Conservation (phyloP, 164 flowering plant genomes). For the Akebia trifoliata region DNA sequence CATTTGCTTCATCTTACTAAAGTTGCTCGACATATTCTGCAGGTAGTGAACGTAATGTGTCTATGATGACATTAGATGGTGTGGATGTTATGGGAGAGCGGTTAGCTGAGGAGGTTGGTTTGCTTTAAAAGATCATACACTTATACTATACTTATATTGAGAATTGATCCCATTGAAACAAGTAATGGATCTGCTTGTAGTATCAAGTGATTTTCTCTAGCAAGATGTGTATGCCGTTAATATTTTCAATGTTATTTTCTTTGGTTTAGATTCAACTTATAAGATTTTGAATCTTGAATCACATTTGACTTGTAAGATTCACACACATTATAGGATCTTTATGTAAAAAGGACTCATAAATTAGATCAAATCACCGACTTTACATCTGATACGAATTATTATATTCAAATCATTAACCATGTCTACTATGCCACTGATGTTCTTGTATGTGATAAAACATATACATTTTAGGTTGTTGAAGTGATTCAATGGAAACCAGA, state of each 20-base stretch:
- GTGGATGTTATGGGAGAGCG: constrained; percentile 98
- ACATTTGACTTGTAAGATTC: no score
- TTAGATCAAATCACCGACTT: no score
- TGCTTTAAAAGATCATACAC: background rate
- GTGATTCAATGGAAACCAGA: constrained; percentile 52
- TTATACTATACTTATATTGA: background rate
- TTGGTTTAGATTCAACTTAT: no score
- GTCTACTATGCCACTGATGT: background rate
- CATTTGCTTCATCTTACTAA: background rate
- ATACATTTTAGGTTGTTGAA: constrained; percentile 51
- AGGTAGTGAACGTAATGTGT: constrained; percentile 84
- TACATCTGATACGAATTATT: no score
- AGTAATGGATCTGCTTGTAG: background rate
- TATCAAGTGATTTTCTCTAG: background rate
- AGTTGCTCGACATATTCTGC: constrained; percentile 16
- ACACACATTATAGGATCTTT: no score
- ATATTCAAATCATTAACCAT: no score
- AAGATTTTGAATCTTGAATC: no score
- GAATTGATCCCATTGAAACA: background rate
- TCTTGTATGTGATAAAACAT: background rate
- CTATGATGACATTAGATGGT: constrained; percentile 72
- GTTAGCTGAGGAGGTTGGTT: constrained; percentile 76
- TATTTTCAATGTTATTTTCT: no score
- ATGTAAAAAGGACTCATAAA: no score
- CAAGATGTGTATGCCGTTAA: no score